Evolutionary conservation across 345 rosid genomes (phyloP).

Genomic region (Eucalyptus sideroxylon): DNA sequence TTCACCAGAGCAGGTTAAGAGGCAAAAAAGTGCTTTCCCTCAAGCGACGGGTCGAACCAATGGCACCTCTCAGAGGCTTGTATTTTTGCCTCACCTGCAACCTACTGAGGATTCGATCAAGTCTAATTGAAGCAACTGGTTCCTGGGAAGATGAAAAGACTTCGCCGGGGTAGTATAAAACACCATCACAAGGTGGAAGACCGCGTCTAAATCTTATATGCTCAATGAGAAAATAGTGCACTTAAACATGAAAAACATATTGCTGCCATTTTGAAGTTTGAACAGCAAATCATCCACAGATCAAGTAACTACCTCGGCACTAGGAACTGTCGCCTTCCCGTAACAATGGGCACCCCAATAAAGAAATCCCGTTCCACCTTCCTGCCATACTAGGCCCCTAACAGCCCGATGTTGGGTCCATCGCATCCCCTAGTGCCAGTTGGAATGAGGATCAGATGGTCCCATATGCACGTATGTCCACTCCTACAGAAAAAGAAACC

Average conservation of each 20-base stretch:
- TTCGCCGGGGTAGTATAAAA: constrained; percentile 76
- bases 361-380: too few species aligned
- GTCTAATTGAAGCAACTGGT: constrained; percentile 77
- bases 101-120: constrained; percentile 82
- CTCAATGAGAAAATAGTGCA: background rate
- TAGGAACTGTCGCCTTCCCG: constrained; percentile 28
- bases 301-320: constrained; percentile 63
- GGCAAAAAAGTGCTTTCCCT: background rate
- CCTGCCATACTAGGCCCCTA: too few species aligned
- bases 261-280: background rate
- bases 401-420: constrained; percentile 2
- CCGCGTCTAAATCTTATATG: constrained; percentile 86
- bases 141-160: constrained; percentile 73
- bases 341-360: too few species aligned
- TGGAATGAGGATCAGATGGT: constrained; percentile 93
- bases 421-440: constrained; percentile 94
- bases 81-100: constrained; percentile 45
- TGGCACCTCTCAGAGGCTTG: background rate
- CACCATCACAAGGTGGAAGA: constrained; percentile 91
- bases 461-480: constrained; percentile 97
- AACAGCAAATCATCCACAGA: background rate
- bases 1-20: too few species aligned
- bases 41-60: background rate
- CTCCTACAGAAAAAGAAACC: constrained; percentile 34
- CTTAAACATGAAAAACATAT: background rate